Evolutionary conservation across 139 green algal genomes (phyloP).

Genomic region (Chlorella sp.): DNA sequence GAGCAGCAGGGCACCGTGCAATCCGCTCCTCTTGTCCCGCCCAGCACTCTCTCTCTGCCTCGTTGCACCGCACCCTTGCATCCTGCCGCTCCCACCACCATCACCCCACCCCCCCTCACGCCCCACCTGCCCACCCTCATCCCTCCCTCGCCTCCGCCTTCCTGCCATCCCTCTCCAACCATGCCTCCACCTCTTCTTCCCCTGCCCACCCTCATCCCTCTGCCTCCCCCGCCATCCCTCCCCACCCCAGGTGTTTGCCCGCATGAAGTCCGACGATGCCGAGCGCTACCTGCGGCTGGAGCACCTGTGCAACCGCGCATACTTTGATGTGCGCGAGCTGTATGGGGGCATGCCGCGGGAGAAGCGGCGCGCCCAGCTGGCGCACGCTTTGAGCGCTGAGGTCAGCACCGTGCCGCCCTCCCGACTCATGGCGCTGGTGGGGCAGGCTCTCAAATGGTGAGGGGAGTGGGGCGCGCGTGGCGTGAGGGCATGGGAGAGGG

Average conservation of each 20-base stretch:
- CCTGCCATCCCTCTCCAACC: neutral
- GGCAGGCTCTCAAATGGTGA: conserved; percentile 95
- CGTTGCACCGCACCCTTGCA: neutral
- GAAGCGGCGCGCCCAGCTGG: conserved; percentile 86
- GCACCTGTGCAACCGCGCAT: conserved; percentile 74
- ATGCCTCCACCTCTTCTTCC: neutral
- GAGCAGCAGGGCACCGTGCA: neutral
- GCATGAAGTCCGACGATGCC: conserved; percentile 87
- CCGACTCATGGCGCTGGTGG: conserved; percentile 94
- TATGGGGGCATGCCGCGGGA: conserved; percentile 83
- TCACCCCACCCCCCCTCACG: neutral
- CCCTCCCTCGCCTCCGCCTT: too few species aligned
- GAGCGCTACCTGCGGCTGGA: conserved; percentile 90
- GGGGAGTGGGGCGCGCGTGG: neutral
- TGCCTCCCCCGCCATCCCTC: neutral
- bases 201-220: neutral
- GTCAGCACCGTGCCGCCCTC: conserved; percentile 88
- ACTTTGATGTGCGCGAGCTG: conserved; percentile 86
- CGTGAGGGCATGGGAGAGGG: neutral
- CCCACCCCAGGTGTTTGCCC: conserved; percentile 66
- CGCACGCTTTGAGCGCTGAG: conserved; percentile 83
- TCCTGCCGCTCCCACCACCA: neutral
- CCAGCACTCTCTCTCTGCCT: neutral
- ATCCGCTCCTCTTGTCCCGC: neutral
- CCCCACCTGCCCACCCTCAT: too few species aligned